Base-by-base conservation (phyloP, 805 yeast genomes). In the Jamesozyma piceae region DNA sequence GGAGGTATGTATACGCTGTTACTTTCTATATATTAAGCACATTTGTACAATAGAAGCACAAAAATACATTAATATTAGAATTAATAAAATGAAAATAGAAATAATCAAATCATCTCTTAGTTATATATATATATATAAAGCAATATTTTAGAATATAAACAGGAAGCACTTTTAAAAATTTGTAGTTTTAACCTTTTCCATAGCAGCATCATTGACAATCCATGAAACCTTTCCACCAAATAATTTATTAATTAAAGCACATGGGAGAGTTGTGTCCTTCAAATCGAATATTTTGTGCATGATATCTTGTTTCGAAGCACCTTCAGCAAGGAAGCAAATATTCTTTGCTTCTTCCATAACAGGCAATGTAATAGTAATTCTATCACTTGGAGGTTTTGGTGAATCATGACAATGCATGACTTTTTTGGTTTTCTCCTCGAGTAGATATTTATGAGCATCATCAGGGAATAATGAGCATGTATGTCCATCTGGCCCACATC, bases 401-500 rank as follows among this genome's bases (percentile, higher is more conserved):
- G 95, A 83, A 60, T 88, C 90, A 39, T 72, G 70, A 48, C 89
- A 75, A 54, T 76, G 65, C 9, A 89, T 77, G 44, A 88, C 80
- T 34, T 64, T 62, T 46, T 69, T 66, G 9, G 59, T 39, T 22
- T 65, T 60, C 57, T 82, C 90, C 2, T 58, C 49, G 11, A 62
- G 38, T 43, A 88, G 69, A 53, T 86, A 70, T 46, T 62, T 54
- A 61, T 87, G 95, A 4, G 36, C 38, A 15, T 48, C 55, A 31
- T 82, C 88, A 11, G 96, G 96, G 75, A 88, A 88, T 49, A 88
- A 69, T 1, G 96, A 88, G 66, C 95, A 85, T 4, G 95, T 88
- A 63, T 88, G 97, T 31, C 96, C 97, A 57, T 88, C 97, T 29
- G 96, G 96, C 6, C 97, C 97, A 61, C 92, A 83, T 19, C 97